Percentiles rank a stretch among this genome's conserved stretches.
Conservation (phyloP, 176 grass and related monocot genomes). For the Miscanthus lutarioriparius region DNA sequence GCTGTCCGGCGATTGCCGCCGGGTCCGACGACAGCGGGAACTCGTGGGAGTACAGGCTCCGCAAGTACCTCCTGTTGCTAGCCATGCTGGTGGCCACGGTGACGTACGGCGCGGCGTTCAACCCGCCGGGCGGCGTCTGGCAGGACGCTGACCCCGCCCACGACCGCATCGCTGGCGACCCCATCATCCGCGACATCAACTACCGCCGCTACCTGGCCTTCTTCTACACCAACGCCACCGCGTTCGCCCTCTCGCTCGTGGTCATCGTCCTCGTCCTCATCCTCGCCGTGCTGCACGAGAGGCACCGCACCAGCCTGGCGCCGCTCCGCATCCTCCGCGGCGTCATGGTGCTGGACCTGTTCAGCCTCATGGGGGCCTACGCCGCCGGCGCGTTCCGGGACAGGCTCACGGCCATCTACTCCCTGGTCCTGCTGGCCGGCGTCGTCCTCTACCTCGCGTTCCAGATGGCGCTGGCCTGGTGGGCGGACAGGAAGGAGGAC, state of each 20-base stretch:
- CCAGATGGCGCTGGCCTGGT: not conserved
- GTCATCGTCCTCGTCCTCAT: not conserved
- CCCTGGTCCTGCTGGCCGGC: not conserved
- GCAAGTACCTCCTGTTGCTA: not conserved
- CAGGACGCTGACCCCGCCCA: not conserved
- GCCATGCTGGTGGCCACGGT: not conserved
- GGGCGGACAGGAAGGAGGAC: too few relatives aligned
- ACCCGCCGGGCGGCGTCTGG: not conserved
- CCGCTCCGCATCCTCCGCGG: not conserved
- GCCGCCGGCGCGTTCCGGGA: constrained; percentile 11
- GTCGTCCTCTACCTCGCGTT: not conserved
- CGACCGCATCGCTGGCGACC: not conserved
- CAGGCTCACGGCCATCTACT: not conserved
- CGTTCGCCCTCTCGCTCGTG: not conserved
- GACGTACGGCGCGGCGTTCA: not conserved
- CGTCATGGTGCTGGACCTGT: constrained; percentile 6
- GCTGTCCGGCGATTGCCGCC: not conserved
- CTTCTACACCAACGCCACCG: not conserved
- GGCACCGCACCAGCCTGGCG: not conserved
- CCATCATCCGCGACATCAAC: not conserved
- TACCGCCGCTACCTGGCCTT: not conserved
- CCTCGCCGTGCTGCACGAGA: not conserved
- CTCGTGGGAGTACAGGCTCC: not conserved
- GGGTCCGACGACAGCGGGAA: not conserved
- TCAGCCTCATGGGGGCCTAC: constrained; percentile 14